These are phyloP conservation scores for Russula dissimulans DNA, from an alignment of 768 basidiomycete genomes.

Conservation along the genomic window DNA sequence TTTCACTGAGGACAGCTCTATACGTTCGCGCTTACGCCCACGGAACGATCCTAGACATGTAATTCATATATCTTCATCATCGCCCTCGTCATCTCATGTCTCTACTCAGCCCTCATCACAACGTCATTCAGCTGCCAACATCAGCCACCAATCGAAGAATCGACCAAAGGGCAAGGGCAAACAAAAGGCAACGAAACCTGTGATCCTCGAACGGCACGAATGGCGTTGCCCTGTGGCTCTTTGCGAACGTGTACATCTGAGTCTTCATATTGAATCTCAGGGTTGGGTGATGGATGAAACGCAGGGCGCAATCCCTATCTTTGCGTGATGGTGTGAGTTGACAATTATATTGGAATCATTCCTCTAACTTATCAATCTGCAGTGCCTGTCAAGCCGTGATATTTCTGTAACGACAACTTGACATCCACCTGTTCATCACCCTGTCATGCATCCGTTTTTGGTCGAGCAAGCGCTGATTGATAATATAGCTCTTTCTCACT, in stretches of 20 bases:
- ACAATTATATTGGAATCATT: not conserved
- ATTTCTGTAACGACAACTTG: not conserved
- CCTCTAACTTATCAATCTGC: not conserved
- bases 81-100: not conserved
- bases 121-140: not conserved
- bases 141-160: not conserved
- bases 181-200: slow-evolving; percentile 12
- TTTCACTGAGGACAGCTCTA: not conserved
- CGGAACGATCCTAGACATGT: slow-evolving; percentile 14
- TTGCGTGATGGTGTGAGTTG: slow-evolving; percentile 14
- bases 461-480: not conserved
- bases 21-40: slow-evolving; percentile 18
- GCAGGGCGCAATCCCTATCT: slow-evolving; percentile 16
- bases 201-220: slow-evolving; percentile 13
- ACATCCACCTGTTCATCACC: not conserved
- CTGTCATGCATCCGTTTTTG: not conserved
- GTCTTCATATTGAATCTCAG: slow-evolving; percentile 11
- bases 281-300: slow-evolving; percentile 20
- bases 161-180: slow-evolving; percentile 15
- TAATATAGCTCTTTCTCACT: slow-evolving; percentile 7
- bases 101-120: not conserved
- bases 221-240: slow-evolving; percentile 18
- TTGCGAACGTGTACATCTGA: slow-evolving; percentile 14
- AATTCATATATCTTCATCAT: not conserved
- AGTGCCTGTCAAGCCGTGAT: not conserved